Evolutionary conservation across 768 basidiomycete species (phyloP).

Genomic region (Mycena polygramma): DNA sequence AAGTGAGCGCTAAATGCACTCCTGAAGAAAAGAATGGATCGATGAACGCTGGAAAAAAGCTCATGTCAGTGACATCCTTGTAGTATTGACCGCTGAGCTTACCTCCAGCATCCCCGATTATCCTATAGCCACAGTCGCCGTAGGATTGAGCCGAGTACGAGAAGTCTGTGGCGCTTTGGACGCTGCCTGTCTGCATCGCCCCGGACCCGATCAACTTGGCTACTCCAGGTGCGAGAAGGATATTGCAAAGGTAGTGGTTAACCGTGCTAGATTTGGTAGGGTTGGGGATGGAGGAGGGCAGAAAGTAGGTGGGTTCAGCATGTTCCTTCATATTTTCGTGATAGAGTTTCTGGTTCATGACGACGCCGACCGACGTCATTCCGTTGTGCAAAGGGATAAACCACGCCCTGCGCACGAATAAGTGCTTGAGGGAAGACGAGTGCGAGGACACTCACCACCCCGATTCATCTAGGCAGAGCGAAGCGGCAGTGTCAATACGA

Average conservation of each 20-base stretch:
- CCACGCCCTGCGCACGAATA: slow-evolving; percentile 60
- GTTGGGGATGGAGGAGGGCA: slow-evolving; percentile 43
- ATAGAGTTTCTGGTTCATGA: slow-evolving; percentile 68
- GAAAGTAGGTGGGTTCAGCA: slow-evolving; percentile 46
- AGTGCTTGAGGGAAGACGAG: neutral
- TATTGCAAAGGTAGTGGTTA: slow-evolving; percentile 43
- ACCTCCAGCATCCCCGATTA: slow-evolving; percentile 80
- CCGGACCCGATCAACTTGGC: slow-evolving; percentile 42
- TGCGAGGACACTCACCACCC: slow-evolving; percentile 55
- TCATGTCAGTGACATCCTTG: slow-evolving; percentile 8
- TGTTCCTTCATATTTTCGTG: slow-evolving; percentile 49
- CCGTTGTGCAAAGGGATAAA: slow-evolving; percentile 78
- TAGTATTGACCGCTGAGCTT: slow-evolving; percentile 27
- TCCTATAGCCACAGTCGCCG: slow-evolving; percentile 66
- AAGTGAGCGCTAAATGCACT: slow-evolving; percentile 75
- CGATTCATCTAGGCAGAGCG: slow-evolving; percentile 62
- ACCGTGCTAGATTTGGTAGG: slow-evolving; percentile 37
- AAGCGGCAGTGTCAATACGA: slow-evolving; percentile 11
- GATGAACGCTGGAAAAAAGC: slow-evolving; percentile 62
- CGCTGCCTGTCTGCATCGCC: slow-evolving; percentile 53
- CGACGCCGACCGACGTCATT: slow-evolving; percentile 72
- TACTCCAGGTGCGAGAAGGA: slow-evolving; percentile 45
- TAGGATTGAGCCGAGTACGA: slow-evolving; percentile 74
- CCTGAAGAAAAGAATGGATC: slow-evolving; percentile 78
- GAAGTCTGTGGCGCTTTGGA: slow-evolving; percentile 71